Conservation (phyloP, 2,329 filamentous ascomycete species). For the Chaetomiaceae sp. region DNA sequence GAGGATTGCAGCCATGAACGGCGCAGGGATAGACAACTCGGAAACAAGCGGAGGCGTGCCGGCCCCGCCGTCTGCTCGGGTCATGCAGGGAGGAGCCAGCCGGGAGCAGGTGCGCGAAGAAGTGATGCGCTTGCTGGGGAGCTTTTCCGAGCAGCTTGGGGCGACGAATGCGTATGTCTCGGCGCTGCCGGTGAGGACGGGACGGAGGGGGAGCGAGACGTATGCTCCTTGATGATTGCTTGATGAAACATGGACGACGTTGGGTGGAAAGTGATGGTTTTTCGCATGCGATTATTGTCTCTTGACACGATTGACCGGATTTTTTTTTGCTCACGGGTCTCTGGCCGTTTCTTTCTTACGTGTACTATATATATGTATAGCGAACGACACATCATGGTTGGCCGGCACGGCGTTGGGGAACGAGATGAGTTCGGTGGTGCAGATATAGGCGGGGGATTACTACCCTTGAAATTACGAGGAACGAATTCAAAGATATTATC, state of each 20-base stretch:
- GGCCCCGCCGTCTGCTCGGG: slow-evolving; percentile 45
- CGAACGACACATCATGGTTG: not conserved
- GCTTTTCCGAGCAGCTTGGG: slow-evolving; percentile 34
- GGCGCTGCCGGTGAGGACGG: slow-evolving; percentile 28
- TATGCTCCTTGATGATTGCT: slow-evolving; percentile 12
- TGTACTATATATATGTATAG: not conserved
- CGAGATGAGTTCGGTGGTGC: not conserved
- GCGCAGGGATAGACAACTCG: slow-evolving; percentile 1
- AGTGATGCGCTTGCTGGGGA: slow-evolving; percentile 32
- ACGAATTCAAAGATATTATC: not conserved
- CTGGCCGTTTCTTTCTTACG: not conserved
- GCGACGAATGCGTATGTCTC: slow-evolving; percentile 31
- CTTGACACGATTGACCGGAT: too few species aligned
- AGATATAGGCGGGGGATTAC: not conserved
- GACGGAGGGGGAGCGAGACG: slow-evolving; percentile 20
- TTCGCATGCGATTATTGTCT: too few species aligned
- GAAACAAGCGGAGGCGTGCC: slow-evolving; percentile 32
- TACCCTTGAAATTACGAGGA: not conserved
- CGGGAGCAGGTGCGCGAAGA: slow-evolving; percentile 33
- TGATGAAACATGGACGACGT: too few species aligned
- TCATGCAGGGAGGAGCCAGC: slow-evolving; percentile 40
- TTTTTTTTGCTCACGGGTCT: too few species aligned
- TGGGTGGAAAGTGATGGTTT: too few species aligned
- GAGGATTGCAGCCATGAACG: slow-evolving; percentile 13
- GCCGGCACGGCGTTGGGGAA: slow-evolving; percentile 3